A percentile compares a stretch with the other conserved stretches of the same genome.
These are phyloP conservation scores for Metschnikowia sp. DNA, from an alignment of 805 yeast genomes.

Conservation along the genomic window DNA sequence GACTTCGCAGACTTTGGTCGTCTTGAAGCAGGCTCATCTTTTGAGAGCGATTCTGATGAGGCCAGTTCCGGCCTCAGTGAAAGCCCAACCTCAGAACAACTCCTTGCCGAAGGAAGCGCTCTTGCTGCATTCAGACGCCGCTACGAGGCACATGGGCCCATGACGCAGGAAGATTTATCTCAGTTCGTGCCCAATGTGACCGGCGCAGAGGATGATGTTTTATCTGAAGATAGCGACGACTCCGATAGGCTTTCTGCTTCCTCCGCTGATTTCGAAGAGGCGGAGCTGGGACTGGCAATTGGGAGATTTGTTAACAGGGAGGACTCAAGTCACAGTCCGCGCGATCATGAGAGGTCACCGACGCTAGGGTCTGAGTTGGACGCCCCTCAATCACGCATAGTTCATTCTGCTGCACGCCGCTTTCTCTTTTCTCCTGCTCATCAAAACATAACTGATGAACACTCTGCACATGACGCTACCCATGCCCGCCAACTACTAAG, in stretches of 20 bases:
- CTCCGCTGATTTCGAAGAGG: not conserved
- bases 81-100: not conserved
- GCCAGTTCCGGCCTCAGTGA: not conserved
- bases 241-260: not conserved
- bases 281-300: not conserved
- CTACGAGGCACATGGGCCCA: not conserved
- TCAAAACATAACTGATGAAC: constrained; percentile 21
- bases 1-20: not conserved
- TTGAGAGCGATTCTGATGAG: constrained; percentile 5
- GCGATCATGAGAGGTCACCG: not conserved
- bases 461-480: constrained; percentile 10
- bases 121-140: not conserved
- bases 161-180: not conserved
- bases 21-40: not conserved
- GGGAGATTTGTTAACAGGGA: not conserved
- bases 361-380: not conserved
- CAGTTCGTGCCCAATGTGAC: not conserved
- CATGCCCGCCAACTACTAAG: not conserved
- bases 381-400: not conserved
- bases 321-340: not conserved
- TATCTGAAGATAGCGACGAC: not conserved
- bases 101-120: not conserved
- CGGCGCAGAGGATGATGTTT: not conserved
- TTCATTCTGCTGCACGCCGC: constrained; percentile 11
- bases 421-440: constrained; percentile 28